A percentile compares a stretch with the other conserved stretches of the same genome.
phyloP scores from a whole-genome alignment of 2,329 filamentous ascomycete genomes.

The Trichoderma arundinaceum region DNA sequence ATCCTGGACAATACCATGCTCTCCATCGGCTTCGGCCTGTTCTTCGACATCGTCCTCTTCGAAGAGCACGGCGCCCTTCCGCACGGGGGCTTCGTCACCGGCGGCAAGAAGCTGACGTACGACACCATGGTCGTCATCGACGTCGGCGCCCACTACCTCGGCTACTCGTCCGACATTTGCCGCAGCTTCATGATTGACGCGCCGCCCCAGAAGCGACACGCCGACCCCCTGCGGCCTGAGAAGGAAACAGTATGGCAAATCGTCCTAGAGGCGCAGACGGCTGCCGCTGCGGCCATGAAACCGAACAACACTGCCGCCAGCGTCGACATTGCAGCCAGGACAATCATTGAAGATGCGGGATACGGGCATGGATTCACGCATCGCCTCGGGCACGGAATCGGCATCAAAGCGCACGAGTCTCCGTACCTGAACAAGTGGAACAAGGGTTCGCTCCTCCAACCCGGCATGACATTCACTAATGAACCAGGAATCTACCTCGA shows the following conservation, averaged over 20 bases:
- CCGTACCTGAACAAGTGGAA: slow-evolving; percentile 70
- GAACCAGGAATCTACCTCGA: slow-evolving; percentile 68
- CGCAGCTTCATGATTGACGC: slow-evolving; percentile 63
- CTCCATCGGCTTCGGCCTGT: slow-evolving; percentile 61
- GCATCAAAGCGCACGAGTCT: slow-evolving; percentile 69
- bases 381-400: slow-evolving; percentile 67
- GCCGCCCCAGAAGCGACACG: slow-evolving; percentile 32
- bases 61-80: slow-evolving; percentile 60
- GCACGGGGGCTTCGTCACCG: slow-evolving; percentile 59
- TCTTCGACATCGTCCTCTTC: slow-evolving; percentile 66
- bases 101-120: slow-evolving; percentile 26
- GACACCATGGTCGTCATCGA: slow-evolving; percentile 57
- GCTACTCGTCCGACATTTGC: slow-evolving; percentile 68
- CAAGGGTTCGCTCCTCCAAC: slow-evolving; percentile 49
- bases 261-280: slow-evolving; percentile 66
- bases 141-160: slow-evolving; percentile 64
- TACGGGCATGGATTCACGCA: slow-evolving; percentile 57
- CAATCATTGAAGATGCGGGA: slow-evolving; percentile 61
- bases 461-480: slow-evolving; percentile 67
- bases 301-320: slow-evolving; percentile 61
- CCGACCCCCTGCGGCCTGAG: slow-evolving; percentile 47
- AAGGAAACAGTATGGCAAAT: slow-evolving; percentile 65
- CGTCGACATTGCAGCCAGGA: slow-evolving; percentile 65
- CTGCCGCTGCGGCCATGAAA: slow-evolving; percentile 57
- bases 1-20: slow-evolving; percentile 62